phyloP scores from a whole-genome alignment of 192 early-diverging fungal genomes.

The Phycomyces nitens region DNA sequence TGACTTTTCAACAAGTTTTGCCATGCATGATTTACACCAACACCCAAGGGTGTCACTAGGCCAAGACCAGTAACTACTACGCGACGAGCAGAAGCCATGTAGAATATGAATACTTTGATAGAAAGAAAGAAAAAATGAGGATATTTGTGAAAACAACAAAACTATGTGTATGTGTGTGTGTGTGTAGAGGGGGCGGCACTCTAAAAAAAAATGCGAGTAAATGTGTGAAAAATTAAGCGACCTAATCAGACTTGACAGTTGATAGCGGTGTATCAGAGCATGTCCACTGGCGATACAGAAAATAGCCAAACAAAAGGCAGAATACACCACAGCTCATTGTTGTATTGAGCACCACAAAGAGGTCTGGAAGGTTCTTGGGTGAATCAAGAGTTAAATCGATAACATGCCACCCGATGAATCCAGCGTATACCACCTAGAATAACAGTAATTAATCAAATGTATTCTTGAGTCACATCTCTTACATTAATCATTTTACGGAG shows the following conservation, averaged over 20 bases:
- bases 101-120: not conserved
- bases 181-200: no score
- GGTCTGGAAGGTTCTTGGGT: slow-evolving; percentile 71
- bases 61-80: slow-evolving; percentile 96
- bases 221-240: not conserved
- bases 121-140: not conserved
- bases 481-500: not conserved
- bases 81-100: slow-evolving; percentile 33
- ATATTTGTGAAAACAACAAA: not conserved
- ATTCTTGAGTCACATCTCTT: not conserved
- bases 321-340: slow-evolving; percentile 67
- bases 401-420: slow-evolving; percentile 56
- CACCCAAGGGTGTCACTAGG: slow-evolving; percentile 85
- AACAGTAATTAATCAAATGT: slow-evolving; percentile 6
- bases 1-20: slow-evolving; percentile 60
- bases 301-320: slow-evolving; percentile 62
- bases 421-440: slow-evolving; percentile 32
- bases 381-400: slow-evolving; percentile 58
- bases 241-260: not conserved
- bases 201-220: no score
- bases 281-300: slow-evolving; percentile 65
- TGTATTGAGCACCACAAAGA: slow-evolving; percentile 80
- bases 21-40: slow-evolving; percentile 72
- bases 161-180: no score
- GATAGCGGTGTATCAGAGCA: not conserved